Evolutionary conservation across 495 filamentous ascomycete species (phyloP).

Genomic region (Aspergillus funiculosus): DNA sequence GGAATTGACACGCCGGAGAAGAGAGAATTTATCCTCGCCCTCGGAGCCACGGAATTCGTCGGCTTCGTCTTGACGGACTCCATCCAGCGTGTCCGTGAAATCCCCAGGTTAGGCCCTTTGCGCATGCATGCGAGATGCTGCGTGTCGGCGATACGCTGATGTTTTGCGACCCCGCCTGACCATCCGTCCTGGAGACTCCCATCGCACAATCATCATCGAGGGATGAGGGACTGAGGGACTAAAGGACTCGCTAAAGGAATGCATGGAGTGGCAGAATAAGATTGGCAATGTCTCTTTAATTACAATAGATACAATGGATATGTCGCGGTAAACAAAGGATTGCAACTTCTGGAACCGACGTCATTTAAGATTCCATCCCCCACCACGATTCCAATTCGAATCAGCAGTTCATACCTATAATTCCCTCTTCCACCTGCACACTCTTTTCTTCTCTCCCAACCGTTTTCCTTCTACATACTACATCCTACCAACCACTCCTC

Average conservation of each 20-base stretch:
- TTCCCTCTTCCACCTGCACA: background rate
- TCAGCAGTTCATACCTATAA: no score
- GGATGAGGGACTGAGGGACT: conserved; percentile 44
- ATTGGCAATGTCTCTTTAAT: no score
- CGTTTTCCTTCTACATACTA: background rate
- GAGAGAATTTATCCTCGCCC: conserved; percentile 33
- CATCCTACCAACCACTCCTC: background rate
- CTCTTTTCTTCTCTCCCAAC: background rate
- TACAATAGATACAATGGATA: no score
- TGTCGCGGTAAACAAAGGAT: no score
- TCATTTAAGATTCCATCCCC: background rate
- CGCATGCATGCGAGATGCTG: conserved; percentile 47
- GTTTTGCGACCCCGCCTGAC: conserved; percentile 44
- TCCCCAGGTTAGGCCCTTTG: conserved; percentile 43
- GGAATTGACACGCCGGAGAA: conserved; percentile 44
- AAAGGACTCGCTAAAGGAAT: conserved; percentile 46
- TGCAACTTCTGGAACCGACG: no score
- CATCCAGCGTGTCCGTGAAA: conserved; percentile 32
- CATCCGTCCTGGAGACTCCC: conserved; percentile 39
- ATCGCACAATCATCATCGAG: conserved; percentile 47
- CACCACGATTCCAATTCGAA: background rate
- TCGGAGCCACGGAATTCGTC: conserved; percentile 42
- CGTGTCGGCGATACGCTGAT: conserved; percentile 45
- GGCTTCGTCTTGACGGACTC: conserved; percentile 39
- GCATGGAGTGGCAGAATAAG: conserved; percentile 47